Evolutionary conservation across 352 stramenopile species (phyloP).

Genomic region (Globisporangium cederbergense): DNA sequence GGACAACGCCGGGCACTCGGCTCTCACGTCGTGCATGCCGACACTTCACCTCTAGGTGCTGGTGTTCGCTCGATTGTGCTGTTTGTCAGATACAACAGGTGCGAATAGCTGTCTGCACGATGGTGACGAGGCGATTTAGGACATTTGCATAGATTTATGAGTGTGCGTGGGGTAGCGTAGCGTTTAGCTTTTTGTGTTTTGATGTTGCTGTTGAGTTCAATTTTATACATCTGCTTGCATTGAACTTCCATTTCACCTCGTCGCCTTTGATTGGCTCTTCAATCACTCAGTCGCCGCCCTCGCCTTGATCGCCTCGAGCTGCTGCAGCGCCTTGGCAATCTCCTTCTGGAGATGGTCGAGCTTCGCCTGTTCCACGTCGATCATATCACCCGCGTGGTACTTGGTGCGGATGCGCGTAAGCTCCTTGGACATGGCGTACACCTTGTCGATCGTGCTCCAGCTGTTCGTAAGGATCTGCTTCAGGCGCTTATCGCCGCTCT

Average conservation of each 20-base stretch:
- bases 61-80: conserved; percentile 7
- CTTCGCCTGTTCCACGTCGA: conserved; percentile 49
- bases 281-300: neutral
- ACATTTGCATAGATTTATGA: neutral
- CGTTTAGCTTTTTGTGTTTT: neutral
- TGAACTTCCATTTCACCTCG: too few relatives aligned
- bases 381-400: conserved; percentile 47
- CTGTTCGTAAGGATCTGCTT: conserved; percentile 47
- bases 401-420: conserved; percentile 44
- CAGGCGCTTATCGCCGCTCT: conserved; percentile 34
- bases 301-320: conserved; percentile 38
- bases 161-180: conserved; percentile 3
- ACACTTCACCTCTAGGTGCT: conserved; percentile 3
- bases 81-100: conserved; percentile 16
- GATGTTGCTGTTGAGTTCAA: neutral
- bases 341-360: conserved; percentile 55
- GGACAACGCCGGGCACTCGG: neutral
- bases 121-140: conserved; percentile 5
- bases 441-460: conserved; percentile 68
- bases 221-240: neutral
- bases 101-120: conserved; percentile 1
- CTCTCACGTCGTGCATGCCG: neutral
- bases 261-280: neutral
- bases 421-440: conserved; percentile 45
- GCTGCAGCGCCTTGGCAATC: conserved; percentile 47